A percentile compares a stretch with the other conserved stretches of the same genome.
Evolutionary conservation across 208 protist genomes (phyloP).

Genomic region (Trypanosoma cruzi): DNA sequence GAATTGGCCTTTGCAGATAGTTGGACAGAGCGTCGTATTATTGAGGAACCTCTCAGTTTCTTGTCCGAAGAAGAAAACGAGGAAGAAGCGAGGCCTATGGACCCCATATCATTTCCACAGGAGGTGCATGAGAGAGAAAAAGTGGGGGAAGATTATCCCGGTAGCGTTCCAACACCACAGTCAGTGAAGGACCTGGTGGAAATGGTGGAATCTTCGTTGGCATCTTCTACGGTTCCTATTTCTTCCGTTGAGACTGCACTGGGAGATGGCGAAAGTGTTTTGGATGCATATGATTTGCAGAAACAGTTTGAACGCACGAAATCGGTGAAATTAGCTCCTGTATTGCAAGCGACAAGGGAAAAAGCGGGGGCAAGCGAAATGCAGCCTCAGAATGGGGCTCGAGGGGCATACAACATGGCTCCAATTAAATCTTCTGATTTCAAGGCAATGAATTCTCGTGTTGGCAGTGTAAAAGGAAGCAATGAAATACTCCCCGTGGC

Average conservation of each 20-base stretch:
- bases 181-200: neutral
- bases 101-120: neutral
- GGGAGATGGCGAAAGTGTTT: conserved; percentile 15
- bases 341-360: neutral
- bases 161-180: neutral
- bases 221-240: conserved; percentile 6
- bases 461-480: neutral
- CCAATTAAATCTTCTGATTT: neutral
- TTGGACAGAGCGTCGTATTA: conserved; percentile 27
- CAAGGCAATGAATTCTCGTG: neutral
- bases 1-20: conserved; percentile 27
- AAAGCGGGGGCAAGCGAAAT: neutral
- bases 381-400: neutral
- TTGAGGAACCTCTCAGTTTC: conserved; percentile 17
- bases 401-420: neutral
- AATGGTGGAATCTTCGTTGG: neutral
- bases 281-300: neutral
- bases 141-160: neutral
- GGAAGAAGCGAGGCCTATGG: neutral
- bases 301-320: neutral
- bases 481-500: neutral
- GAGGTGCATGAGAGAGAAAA: neutral
- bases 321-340: neutral
- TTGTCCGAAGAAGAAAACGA: neutral
- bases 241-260: conserved; percentile 13